These are phyloP conservation scores for Sclerotinia minor DNA, from an alignment of 2,329 filamentous ascomycete species.

Conservation along the genomic window DNA sequence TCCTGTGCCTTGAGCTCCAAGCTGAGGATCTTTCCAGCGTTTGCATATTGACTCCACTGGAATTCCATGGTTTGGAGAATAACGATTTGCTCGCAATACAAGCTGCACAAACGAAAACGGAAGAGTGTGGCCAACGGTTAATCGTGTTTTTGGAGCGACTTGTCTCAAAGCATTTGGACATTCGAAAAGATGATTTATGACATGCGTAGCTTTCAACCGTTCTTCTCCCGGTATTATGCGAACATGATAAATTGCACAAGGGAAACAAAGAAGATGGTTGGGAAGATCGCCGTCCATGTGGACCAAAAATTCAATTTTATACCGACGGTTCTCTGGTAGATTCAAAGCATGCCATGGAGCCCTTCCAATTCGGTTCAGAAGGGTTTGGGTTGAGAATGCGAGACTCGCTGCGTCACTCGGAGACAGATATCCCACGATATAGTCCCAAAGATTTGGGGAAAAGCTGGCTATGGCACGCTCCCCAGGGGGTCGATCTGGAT, in stretches of 20 bases:
- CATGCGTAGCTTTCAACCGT: conserved; percentile 52
- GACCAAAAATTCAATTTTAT: conserved; percentile 53
- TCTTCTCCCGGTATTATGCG: conserved; percentile 55
- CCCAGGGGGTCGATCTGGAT: conserved; percentile 37
- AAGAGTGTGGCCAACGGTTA: conserved; percentile 55
- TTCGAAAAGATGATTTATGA: conserved; percentile 56
- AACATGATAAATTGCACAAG: conserved; percentile 56
- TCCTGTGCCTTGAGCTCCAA: conserved; percentile 42
- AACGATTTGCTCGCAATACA: conserved; percentile 51
- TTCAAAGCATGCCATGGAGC: conserved; percentile 45
- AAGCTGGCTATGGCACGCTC: conserved; percentile 50
- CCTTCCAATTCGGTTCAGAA: conserved; percentile 47
- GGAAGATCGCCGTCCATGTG: conserved; percentile 53
- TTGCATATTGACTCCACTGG: conserved; percentile 49
- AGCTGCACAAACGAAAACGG: conserved; percentile 61
- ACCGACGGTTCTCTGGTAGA: conserved; percentile 46
- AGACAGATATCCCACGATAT: conserved; percentile 46
- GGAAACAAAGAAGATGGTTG: conserved; percentile 59
- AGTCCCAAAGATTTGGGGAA: conserved; percentile 48
- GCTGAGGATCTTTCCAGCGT: conserved; percentile 49
- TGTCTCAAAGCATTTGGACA: conserved; percentile 55
- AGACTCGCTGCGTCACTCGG: conserved; percentile 52
- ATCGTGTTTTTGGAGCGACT: conserved; percentile 52
- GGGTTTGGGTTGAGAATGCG: conserved; percentile 50
- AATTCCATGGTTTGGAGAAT: conserved; percentile 51